Evolutionary conservation across 371 early-diverging fungal genomes (phyloP), one percentile per base, ranked within the genome.

Genomic region (Gilbertella persicaria): DNA sequence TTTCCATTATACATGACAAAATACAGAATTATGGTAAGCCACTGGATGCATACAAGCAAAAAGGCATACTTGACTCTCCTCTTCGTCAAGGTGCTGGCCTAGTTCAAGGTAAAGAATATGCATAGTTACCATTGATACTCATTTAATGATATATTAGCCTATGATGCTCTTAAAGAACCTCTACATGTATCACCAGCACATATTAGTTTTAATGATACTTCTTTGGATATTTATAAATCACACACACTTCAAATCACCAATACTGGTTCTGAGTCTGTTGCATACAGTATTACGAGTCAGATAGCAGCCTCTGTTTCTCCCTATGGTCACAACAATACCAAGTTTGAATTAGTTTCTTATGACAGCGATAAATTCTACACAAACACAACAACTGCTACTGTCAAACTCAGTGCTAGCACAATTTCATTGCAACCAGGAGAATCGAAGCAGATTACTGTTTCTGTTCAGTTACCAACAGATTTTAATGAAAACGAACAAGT

Each of bases 371-470:
- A 33, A 19, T 55, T 55, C 29, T 55, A 55, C 17, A n/a, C n/a
- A n/a, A n/a, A n/a, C n/a, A n/a, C n/a, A n/a, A 14, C 33, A 9
- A 24, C 30, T 9, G 29, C 38, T 5, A 41, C 28, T 2, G 30
- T 55, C 10, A 19, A 39, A n/a, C 40, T 55, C 1, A n/a, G 6
- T 14, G 29, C 24, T 21, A 24, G 5, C 13, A 4, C 40, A 16
- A 28, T 55, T 3, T 16, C 24, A 12, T 19, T 55, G 23, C 30
- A 46, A 14, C 25, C 55, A 8, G 46, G 48, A 29, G 55, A 55
- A 41, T 45, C 33, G 0, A 30, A 13, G n/a, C 45, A 33, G 9
- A 30, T 55, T 4, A 19, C 24, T 24, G 42, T 47, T 10, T 30
- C 41, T 16, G 55, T 41, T 0, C 8, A 55, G 2, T 9, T 55